Evolutionary conservation across 192 early-diverging fungal species (phyloP).

Genomic region (Entophlyctis helioformis): DNA sequence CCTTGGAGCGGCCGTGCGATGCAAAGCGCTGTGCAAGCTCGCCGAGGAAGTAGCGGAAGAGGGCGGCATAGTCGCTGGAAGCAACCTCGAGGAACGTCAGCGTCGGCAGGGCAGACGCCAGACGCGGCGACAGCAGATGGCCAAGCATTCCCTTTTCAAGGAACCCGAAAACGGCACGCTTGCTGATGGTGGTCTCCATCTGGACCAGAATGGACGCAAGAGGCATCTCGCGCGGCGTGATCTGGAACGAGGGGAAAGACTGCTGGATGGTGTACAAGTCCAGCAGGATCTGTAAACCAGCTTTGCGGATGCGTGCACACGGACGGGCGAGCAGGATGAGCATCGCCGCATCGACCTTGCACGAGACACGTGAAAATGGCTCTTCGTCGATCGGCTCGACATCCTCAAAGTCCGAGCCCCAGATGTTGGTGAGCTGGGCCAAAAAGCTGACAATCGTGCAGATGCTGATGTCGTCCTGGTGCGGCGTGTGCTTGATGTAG

Average conservation of each 20-base stretch:
- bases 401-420: slow-evolving; percentile 7
- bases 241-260: slow-evolving; percentile 5
- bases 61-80: slow-evolving; percentile 14
- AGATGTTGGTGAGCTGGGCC: slow-evolving; percentile 16
- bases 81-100: slow-evolving; percentile 25
- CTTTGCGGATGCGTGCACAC: slow-evolving; percentile 26
- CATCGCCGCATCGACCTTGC: slow-evolving; percentile 32
- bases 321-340: slow-evolving; percentile 27
- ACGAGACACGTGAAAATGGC: slow-evolving; percentile 24
- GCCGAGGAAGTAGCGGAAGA: slow-evolving; percentile 33
- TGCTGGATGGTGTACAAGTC: slow-evolving; percentile 30
- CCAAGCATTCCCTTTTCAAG: slow-evolving; percentile 26
- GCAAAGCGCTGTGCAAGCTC: slow-evolving; percentile 26
- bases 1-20: slow-evolving; percentile 25
- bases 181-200: slow-evolving; percentile 13
- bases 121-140: slow-evolving; percentile 14
- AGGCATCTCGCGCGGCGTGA: slow-evolving; percentile 14
- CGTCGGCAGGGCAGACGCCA: slow-evolving; percentile 13
- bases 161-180: slow-evolving; percentile 29
- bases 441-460: slow-evolving; percentile 24
- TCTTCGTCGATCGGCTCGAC: slow-evolving; percentile 14
- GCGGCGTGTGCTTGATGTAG: slow-evolving; percentile 23
- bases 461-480: slow-evolving; percentile 30
- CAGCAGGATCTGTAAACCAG: slow-evolving; percentile 18
- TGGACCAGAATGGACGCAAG: slow-evolving; percentile 23